A percentile compares a stretch with the other conserved stretches of the same genome.
Conservation (phyloP, 345 rosid species). For the Tarenaya hassleriana region DNA sequence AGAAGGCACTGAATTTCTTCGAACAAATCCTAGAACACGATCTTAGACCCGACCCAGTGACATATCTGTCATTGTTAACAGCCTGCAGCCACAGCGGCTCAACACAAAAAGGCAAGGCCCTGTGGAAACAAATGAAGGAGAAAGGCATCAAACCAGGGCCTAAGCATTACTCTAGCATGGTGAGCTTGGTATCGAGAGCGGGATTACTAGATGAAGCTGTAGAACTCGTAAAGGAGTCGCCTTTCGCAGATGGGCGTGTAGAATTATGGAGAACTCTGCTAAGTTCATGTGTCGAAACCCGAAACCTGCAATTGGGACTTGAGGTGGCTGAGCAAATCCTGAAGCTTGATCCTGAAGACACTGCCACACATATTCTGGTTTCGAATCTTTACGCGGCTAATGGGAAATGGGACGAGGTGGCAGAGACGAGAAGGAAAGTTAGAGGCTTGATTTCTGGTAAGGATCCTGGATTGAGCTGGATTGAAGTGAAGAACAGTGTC, state of each 20-base stretch:
- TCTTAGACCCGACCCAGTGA: slow-evolving; percentile 55
- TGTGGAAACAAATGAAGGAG: slow-evolving; percentile 62
- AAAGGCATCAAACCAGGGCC: slow-evolving; percentile 43
- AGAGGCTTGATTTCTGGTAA: slow-evolving; percentile 49
- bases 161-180: slow-evolving; percentile 84
- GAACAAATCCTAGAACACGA: slow-evolving; percentile 35
- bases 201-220: slow-evolving; percentile 61
- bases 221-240: slow-evolving; percentile 41
- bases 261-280: slow-evolving; percentile 86
- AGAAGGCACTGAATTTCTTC: slow-evolving; percentile 46
- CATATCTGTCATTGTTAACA: slow-evolving; percentile 63
- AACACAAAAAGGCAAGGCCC: slow-evolving; percentile 48
- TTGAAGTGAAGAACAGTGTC: slow-evolving; percentile 45
- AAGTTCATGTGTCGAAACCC: slow-evolving; percentile 50
- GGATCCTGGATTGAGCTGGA: slow-evolving; percentile 85
- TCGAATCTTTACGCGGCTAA: slow-evolving; percentile 67
- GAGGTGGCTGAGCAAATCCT: slow-evolving; percentile 58
- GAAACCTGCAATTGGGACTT: slow-evolving; percentile 48
- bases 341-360: slow-evolving; percentile 48
- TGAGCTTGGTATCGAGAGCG: slow-evolving; percentile 67
- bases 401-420: slow-evolving; percentile 62
- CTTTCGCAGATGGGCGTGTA: slow-evolving; percentile 26
- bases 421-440: slow-evolving; percentile 53
- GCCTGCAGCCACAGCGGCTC: slow-evolving; percentile 74
- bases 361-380: slow-evolving; percentile 52